Evolutionary conservation across 2,329 filamentous ascomycete species (phyloP), one percentile per base, ranked within the genome.

Genomic region (Leptosphaerulina australis): DNA sequence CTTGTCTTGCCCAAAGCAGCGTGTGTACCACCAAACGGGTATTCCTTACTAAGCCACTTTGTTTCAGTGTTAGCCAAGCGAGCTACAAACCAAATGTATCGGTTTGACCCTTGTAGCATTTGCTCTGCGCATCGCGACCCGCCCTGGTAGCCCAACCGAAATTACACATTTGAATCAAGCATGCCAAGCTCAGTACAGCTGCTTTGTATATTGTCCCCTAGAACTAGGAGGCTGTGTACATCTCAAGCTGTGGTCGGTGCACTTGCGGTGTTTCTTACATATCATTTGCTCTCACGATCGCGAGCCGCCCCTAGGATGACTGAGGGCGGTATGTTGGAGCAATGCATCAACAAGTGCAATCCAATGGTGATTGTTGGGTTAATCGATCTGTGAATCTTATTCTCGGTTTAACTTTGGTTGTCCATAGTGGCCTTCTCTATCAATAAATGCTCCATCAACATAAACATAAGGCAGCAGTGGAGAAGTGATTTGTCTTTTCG

Each of bases 51-150:
- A 21, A 37, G 21, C 44, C 28, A 22, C 33, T 35, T 29, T 20
- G 18, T 50, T 36, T 25, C 41, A 11, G 14, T 17, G 10, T 5
- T 10, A 25, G 30, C 15, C 10, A 18, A 33, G 14, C 4, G 29
- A n/a, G 6, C 11, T 18, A 9, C n/a, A 10, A n/a, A 18, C 29
- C 14, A 9, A 12, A 31, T 18, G 15, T 5, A 20, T 33, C 14
- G 21, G n/a, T 26, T 10, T 11, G 17, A 54, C 37, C 56, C 57
- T 43, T 59, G 59, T 41, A 58, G 26, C 51, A 63, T 52, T 60
- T 51, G n/a, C 26, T 44, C 51, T 56, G 50, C 38, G 48, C 34
- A 63, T 63, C 60, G 60, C 45, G 39, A 51, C 31, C 43, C 48
- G 48, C 15, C 5, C 22, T 33, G 34, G 15, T 25, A 43, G 28